Evolutionary conservation across 208 protist species (phyloP), one percentile per base, ranked within the genome.

Genomic region (Herpetomonas muscarum): DNA sequence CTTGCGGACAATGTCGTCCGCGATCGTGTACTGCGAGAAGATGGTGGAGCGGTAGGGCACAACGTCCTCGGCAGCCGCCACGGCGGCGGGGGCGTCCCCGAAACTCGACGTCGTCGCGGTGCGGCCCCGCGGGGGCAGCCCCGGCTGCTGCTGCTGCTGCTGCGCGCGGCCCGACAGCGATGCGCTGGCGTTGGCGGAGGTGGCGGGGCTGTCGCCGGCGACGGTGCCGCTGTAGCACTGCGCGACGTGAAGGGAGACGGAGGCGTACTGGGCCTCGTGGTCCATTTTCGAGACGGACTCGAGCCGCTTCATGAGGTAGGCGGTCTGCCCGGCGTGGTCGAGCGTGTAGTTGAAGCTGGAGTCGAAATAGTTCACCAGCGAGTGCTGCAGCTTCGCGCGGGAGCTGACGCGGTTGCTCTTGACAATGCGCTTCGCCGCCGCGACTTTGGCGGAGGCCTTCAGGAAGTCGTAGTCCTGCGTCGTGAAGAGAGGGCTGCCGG

Each of bases 1-100:
- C 58, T 86, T 87, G 29, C 80, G 76, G 37, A 90, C 63, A 21
- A 90, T 79, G 53, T 90, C 82, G 61, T 94, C 85, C 10, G 80
- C 84, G 24, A 94, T 76, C 46, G 73, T 78, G 54, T 68, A 86
- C 39, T 88, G 76, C 26, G 78, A 79, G 55, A 76, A 85, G 12
- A 70, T 42, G 13, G 65, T 70, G 25, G 64, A 19, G 32, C 34
- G 55, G 44, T 52, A 53, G 15, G 55, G 44, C 48, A 9, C 49
- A 31, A 29, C 32, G 25, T 26, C 42, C 21, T 30, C 1, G 17
- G 1, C 26, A n/a, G 10, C 30, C n/a, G 28, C 9, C 9, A 17
- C 4, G 7, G 62, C 39, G 29, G 62, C 30, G n/a, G 60, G 29
- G 24, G 6, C 31, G 34, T 60, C 47, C 15, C 3, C 47, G 3